A percentile compares a stretch with the other conserved stretches of the same genome.
These are phyloP conservation scores for Fusarium nelsonii DNA, from an alignment of 2,329 filamentous ascomycete genomes.

Conservation along the genomic window DNA sequence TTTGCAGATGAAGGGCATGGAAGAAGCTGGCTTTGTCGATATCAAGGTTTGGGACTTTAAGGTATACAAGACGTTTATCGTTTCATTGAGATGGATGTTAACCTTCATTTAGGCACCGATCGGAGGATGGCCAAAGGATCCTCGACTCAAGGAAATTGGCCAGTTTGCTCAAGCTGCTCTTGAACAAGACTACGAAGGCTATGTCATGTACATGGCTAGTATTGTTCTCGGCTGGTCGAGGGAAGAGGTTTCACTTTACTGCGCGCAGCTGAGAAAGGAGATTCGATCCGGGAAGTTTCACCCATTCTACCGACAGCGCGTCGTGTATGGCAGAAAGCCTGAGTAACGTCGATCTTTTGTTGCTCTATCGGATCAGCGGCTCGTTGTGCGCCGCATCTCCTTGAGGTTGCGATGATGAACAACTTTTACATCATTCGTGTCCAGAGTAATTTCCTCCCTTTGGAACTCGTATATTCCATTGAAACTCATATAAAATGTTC, in stretches of 20 bases:
- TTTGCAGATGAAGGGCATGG: conserved; percentile 38
- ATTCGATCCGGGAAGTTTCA: conserved; percentile 48
- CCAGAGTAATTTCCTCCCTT: too few species aligned
- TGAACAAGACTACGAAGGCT: conserved; percentile 54
- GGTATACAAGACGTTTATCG: rapidly evolving
- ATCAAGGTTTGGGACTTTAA: conserved; percentile 40
- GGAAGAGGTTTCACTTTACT: conserved; percentile 52
- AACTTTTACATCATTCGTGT: neutral
- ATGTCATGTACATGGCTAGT: conserved; percentile 50
- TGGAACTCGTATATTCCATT: too few species aligned
- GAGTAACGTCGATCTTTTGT: conserved; percentile 3
- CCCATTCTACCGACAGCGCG: conserved; percentile 48
- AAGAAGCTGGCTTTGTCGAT: conserved; percentile 42
- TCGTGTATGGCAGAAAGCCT: conserved; percentile 45
- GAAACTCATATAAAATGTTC: neutral
- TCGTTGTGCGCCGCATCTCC: neutral
- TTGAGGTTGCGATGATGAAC: neutral
- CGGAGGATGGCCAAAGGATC: conserved; percentile 33
- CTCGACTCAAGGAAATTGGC: conserved; percentile 32
- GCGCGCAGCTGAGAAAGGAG: conserved; percentile 52
- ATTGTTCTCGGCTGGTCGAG: conserved; percentile 55
- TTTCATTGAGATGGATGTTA: neutral
- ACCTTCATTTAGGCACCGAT: conserved; percentile 33
- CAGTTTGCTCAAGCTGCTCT: conserved; percentile 51
- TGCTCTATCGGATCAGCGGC: neutral